These are phyloP conservation scores for Beauveria varroae DNA, from an alignment of 2,329 filamentous ascomycete genomes.

Conservation along the genomic window DNA sequence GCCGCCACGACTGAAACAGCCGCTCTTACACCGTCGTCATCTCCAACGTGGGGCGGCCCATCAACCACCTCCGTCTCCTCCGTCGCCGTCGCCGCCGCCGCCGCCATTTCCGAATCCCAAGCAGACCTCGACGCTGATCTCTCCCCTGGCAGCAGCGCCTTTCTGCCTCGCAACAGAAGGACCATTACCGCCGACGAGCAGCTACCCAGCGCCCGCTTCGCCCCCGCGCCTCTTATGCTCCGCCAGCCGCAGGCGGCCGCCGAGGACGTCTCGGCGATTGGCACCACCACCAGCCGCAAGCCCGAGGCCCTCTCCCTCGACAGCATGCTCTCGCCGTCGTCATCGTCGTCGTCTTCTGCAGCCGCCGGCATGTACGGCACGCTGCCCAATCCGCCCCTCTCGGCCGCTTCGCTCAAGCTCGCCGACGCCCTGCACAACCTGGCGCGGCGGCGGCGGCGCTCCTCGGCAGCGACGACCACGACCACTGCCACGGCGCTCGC, in stretches of 20 bases:
- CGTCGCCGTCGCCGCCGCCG: neutral
- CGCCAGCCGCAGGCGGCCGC: neutral
- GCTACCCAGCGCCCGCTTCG: neutral
- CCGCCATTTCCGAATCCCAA: conserved; percentile 5
- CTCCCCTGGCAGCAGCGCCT: neutral
- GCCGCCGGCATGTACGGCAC: conserved; percentile 28
- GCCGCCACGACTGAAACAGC: neutral
- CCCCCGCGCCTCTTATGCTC: conserved; percentile 3
- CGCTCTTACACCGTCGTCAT: conserved; percentile 4
- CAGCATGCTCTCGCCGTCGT: conserved; percentile 43
- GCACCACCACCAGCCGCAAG: conserved; percentile 37
- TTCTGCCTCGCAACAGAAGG: conserved; percentile 49
- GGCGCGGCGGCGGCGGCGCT: conserved; percentile 27
- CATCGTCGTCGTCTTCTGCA: conserved; percentile 25
- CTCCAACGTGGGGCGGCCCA: conserved; percentile 3
- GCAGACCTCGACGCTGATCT: neutral
- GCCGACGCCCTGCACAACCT: conserved; percentile 53
- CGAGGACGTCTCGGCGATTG: conserved; percentile 44
- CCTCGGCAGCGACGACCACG: conserved; percentile 23
- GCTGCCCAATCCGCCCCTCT: conserved; percentile 29
- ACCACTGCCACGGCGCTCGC: conserved; percentile 41
- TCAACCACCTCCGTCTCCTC: conserved; percentile 10
- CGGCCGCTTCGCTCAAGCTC: conserved; percentile 52
- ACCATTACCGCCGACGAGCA: conserved; percentile 39
- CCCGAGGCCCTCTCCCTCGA: conserved; percentile 52